Evolutionary conservation across 441 rosid genomes (phyloP).

Genomic region (Jatropha podagrica): DNA sequence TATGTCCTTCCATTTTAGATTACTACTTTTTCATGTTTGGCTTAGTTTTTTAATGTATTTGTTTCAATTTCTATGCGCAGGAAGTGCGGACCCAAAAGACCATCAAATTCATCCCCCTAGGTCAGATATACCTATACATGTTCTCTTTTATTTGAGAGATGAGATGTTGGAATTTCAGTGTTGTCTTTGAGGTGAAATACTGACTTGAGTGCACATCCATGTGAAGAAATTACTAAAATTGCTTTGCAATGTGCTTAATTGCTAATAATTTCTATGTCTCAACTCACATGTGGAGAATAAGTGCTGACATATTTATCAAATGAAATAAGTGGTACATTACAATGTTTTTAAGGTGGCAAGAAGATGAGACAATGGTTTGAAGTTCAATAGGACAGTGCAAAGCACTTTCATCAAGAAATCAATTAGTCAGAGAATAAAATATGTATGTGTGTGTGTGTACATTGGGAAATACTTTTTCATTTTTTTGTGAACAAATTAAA

Average conservation of each 20-base stretch:
- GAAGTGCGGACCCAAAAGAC: constrained; percentile 43
- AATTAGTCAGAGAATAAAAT: not conserved
- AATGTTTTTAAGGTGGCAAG: not conserved
- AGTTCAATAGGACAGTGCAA: not conserved
- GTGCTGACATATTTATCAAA: not conserved
- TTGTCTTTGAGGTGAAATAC: not conserved
- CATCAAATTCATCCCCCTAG: constrained; percentile 46
- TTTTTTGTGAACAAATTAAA: not conserved
- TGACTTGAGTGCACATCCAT: not conserved
- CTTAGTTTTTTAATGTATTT: constrained; percentile 19
- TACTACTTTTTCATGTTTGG: constrained; percentile 19
- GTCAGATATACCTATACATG: constrained; percentile 30
- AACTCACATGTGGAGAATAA: not conserved
- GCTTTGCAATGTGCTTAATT: not conserved
- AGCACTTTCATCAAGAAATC: not conserved
- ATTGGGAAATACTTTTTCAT: not conserved
- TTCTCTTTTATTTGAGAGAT: not conserved
- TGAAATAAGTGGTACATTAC: not conserved
- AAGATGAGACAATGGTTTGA: not conserved
- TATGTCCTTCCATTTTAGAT: constrained; percentile 11
- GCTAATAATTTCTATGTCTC: not conserved
- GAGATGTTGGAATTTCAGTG: not conserved
- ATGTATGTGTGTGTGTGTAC: not conserved
- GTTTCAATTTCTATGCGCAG: constrained; percentile 39
- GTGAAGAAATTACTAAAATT: not conserved